Base-by-base conservation (phyloP, 768 basidiomycete genomes). In the Russula griseocarnosa region DNA sequence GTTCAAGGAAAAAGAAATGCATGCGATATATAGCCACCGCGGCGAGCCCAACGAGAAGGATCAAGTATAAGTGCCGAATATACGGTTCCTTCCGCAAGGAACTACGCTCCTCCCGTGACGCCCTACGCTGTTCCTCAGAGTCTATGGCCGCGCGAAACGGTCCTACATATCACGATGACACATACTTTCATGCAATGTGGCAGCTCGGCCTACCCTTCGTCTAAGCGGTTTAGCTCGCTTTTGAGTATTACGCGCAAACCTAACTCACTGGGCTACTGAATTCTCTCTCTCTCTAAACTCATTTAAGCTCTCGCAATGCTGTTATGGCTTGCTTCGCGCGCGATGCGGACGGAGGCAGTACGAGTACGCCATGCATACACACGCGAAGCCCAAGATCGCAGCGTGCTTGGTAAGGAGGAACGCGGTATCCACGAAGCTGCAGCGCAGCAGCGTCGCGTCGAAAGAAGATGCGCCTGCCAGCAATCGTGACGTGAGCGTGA, bases 61-160 rank as follows among this genome's bases (percentile, higher is more conserved):
- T 82, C 47, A 85, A 77, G 69, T 86, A 86, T 22, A 86, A 86
- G 60, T 76, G 77, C 24, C 79, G 77, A 3, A 82, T 82, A 62
- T 74, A 78, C 46, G 78, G 57, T 61, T 70, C 70, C 70, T 86
- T 82, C 5, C 83, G 84, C 50, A 86, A 86, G 85, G 71, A 82
- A 86, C 85, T 83, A 86, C n/a, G 84, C 86, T 38, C 85, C 86
- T 52, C 84, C 84, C 60, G 83, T 84, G 51, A 86, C 83, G 56
- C 83, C 81, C 79, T 81, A 26, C 64, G 53, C n/a, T 22, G 26
- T 44, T 42, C 18, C 16, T 58, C 13, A 56, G 24, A 16, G 22
- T 2, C 14, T 36, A 26, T 6, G 22, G 20, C 10, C 32, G 16
- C 24, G 32, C 46, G 3, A 46, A 42, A 5, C 44, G n/a, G n/a